phyloP scores from a whole-genome alignment of 148 eudicot genomes.

The Amaranthus hypochondriacus region DNA sequence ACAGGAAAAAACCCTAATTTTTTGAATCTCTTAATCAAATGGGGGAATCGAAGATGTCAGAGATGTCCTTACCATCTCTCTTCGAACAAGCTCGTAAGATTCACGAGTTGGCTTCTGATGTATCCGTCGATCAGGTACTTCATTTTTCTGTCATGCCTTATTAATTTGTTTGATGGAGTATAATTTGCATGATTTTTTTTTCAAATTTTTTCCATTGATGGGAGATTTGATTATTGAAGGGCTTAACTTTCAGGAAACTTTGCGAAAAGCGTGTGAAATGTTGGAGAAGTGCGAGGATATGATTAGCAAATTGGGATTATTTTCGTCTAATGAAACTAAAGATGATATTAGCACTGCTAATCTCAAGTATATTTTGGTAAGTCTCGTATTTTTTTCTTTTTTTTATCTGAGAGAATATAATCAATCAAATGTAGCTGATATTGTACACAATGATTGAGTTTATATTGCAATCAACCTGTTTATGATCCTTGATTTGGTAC shows the following conservation, averaged over 20 bases:
- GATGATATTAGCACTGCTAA: constrained; percentile 75
- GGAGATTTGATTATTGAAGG: background rate
- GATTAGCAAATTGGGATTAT: constrained; percentile 60
- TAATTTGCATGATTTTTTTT: background rate
- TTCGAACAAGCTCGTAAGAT: constrained; percentile 56
- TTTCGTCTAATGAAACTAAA: constrained; percentile 67
- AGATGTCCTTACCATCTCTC: constrained; percentile 50
- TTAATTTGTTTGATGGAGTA: background rate
- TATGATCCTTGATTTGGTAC: background rate
- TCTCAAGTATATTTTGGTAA: constrained; percentile 79
- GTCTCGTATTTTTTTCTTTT: background rate
- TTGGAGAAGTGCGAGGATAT: constrained; percentile 65
- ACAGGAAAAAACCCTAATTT: constrained; percentile 17
- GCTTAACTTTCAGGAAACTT: constrained; percentile 37
- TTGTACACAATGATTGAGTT: background rate
- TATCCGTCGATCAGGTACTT: constrained; percentile 45
- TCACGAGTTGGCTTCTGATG: constrained; percentile 39
- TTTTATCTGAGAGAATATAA: background rate
- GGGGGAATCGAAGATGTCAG: constrained; percentile 43
- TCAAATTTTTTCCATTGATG: background rate
- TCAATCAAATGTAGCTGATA: background rate
- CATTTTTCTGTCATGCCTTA: background rate
- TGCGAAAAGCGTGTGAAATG: constrained; percentile 54
- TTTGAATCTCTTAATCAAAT: constrained; percentile 5
- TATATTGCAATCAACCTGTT: background rate